phyloP scores from a whole-genome alignment of 2,329 filamentous ascomycete species.

The Epichloe uncinata region DNA sequence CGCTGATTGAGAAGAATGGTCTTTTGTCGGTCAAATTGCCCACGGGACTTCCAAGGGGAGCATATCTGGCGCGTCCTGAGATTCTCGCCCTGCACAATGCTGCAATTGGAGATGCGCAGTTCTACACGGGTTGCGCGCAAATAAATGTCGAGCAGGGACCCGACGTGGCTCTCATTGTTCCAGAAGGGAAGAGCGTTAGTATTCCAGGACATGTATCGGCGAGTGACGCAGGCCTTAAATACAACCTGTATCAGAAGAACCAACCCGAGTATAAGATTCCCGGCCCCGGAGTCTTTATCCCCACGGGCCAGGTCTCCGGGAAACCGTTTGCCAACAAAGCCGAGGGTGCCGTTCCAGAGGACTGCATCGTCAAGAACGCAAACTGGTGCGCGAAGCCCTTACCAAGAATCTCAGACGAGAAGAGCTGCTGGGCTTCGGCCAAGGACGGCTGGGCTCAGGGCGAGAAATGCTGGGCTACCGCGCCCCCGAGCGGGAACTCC shows the following conservation, averaged over 20 bases:
- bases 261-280: conserved; percentile 39
- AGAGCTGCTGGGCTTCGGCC: conserved; percentile 46
- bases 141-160: conserved; percentile 43
- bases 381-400: conserved; percentile 61
- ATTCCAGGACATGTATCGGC: conserved; percentile 54
- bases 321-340: conserved; percentile 8
- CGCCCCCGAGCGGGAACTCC: conserved; percentile 43
- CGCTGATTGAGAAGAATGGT: conserved; percentile 50
- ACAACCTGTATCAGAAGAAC: conserved; percentile 47
- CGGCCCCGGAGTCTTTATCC: conserved; percentile 37
- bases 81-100: conserved; percentile 55
- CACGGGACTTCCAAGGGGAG: conserved; percentile 44
- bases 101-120: conserved; percentile 48
- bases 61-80: conserved; percentile 61
- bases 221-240: conserved; percentile 42
- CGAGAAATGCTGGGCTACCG: conserved; percentile 42
- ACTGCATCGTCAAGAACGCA: conserved; percentile 51
- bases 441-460: conserved; percentile 45
- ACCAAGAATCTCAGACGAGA: conserved; percentile 37
- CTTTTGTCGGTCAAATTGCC: conserved; percentile 51
- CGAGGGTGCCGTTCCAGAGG: conserved; percentile 37
- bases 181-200: conserved; percentile 26
- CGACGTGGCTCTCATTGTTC: conserved; percentile 27
- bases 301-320: conserved; percentile 14
- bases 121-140: conserved; percentile 61